Evolutionary conservation across 2,329 filamentous ascomycete species (phyloP).

Genomic region (Aspergillus amoenus): DNA sequence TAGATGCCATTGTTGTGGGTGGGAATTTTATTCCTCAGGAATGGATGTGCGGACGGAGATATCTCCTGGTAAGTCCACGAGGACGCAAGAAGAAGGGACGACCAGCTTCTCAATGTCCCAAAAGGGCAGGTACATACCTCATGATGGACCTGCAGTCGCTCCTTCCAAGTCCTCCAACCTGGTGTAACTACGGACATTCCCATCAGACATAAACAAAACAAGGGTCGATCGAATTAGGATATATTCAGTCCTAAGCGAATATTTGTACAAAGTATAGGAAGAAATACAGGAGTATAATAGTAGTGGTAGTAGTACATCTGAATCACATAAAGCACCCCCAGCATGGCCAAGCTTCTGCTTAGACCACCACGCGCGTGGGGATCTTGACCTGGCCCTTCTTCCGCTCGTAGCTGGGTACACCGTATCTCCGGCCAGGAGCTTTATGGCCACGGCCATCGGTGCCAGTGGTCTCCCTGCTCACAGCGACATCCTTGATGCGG

Average conservation of each 20-base stretch:
- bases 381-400: constrained; percentile 66
- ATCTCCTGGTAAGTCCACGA: too few species aligned
- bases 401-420: constrained; percentile 61
- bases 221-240: not conserved
- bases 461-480: constrained; percentile 57
- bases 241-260: not conserved
- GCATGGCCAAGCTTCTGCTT: not conserved
- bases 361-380: constrained; percentile 57
- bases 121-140: not conserved
- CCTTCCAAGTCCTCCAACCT: too few species aligned
- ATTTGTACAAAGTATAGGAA: constrained; percentile 7
- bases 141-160: not conserved
- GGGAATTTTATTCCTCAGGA: too few species aligned
- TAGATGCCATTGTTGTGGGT: too few species aligned
- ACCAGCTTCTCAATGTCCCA: too few species aligned
- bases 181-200: not conserved
- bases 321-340: not conserved
- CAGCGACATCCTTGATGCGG: constrained; percentile 54
- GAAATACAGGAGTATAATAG: constrained; percentile 8
- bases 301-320: constrained; percentile 11
- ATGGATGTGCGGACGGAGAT: too few species aligned
- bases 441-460: constrained; percentile 52
- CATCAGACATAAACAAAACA: not conserved
- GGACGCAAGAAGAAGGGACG: too few species aligned
- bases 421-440: constrained; percentile 61